Evolutionary conservation across 176 grass and related monocot genomes (phyloP).

Genomic region (Eleusine coracana): DNA sequence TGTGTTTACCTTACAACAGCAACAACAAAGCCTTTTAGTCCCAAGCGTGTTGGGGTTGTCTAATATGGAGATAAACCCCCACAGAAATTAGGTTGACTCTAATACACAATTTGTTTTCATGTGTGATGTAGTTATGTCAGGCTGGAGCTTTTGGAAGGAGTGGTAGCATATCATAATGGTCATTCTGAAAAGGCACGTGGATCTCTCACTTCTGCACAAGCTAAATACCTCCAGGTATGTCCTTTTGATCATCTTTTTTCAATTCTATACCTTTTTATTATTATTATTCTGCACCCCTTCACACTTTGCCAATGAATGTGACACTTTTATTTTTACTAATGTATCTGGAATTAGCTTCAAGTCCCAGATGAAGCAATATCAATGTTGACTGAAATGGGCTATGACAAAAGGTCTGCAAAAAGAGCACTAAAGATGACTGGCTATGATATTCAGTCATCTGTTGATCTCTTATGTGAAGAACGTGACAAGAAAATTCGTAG

Average conservation of each 20-base stretch:
- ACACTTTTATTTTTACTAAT: constrained; percentile 18
- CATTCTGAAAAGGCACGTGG: constrained; percentile 59
- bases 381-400: constrained; percentile 86
- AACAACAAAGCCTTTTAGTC: too few species aligned
- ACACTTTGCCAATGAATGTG: neutral
- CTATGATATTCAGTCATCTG: constrained; percentile 82
- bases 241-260: constrained; percentile 4
- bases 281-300: neutral
- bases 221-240: constrained; percentile 85
- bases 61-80: too few species aligned
- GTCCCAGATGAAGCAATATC: constrained; percentile 92
- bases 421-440: constrained; percentile 87
- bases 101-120: neutral
- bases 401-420: constrained; percentile 69
- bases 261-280: neutral
- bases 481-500: constrained; percentile 66
- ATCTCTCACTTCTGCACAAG: constrained; percentile 76
- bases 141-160: constrained; percentile 96
- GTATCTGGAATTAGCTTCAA: constrained; percentile 71
- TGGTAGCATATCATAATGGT: constrained; percentile 90
- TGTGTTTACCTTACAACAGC: too few species aligned
- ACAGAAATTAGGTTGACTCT: constrained; percentile 5
- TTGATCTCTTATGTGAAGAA: constrained; percentile 85
- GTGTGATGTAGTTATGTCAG: constrained; percentile 78
- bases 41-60: too few species aligned